phyloP scores from a whole-genome alignment of 1,284 basidiomycete species.

The Boletellus deceptivus region DNA sequence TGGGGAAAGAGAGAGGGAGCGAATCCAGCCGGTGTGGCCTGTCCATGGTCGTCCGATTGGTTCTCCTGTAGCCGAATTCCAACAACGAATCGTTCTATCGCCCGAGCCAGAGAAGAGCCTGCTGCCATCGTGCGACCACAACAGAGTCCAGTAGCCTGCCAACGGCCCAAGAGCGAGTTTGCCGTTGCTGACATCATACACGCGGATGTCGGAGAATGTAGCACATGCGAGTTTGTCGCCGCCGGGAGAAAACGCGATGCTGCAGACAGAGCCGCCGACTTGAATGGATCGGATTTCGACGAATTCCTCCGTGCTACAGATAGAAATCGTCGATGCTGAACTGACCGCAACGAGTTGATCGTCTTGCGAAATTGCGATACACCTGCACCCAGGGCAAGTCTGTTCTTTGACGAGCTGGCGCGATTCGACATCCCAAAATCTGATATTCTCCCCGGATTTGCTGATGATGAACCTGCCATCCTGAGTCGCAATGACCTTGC shows the following conservation, averaged over 20 bases:
- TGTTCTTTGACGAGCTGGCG: too few relatives aligned
- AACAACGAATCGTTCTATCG: background rate
- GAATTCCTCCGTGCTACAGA: slow-evolving; percentile 1
- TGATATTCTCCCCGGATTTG: too few relatives aligned
- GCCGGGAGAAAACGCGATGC: slow-evolving; percentile 7
- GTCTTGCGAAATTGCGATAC: too few relatives aligned
- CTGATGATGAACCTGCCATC: too few relatives aligned
- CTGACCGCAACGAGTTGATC: too few relatives aligned
- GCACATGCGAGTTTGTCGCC: slow-evolving; percentile 1
- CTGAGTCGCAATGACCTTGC: too few relatives aligned
- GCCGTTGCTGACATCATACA: slow-evolving; percentile 5
- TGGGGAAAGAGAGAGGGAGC: too few relatives aligned
- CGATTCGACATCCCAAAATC: too few relatives aligned
- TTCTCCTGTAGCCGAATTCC: too few relatives aligned
- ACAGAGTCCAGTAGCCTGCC: background rate
- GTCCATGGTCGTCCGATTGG: too few relatives aligned
- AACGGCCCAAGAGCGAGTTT: background rate
- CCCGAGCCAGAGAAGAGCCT: slow-evolving; percentile 5
- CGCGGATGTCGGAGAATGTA: background rate
- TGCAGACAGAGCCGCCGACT: rapidly evolving
- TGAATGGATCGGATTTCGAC: background rate
- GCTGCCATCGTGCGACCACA: slow-evolving; percentile 15
- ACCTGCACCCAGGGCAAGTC: too few relatives aligned
- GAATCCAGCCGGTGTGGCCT: too few relatives aligned
- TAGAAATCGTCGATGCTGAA: background rate